Base-by-base conservation (phyloP, 345 rosid species). In the Brassica juncea region DNA sequence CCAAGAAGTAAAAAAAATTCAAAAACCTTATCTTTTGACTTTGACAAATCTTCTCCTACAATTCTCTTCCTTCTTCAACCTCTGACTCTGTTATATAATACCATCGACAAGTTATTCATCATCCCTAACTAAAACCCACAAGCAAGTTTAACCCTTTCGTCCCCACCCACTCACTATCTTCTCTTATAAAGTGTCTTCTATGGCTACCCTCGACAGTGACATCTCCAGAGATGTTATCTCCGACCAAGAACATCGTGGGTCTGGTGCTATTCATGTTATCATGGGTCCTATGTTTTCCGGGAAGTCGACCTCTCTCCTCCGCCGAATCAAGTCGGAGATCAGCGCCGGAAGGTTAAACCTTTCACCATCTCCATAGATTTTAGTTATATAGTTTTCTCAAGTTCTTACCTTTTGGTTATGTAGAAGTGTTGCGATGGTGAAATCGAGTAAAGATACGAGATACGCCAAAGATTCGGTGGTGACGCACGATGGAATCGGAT, bases 281-380 rank as follows among this genome's bases (percentile, higher is more conserved):
- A 78, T 83, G 14, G 97, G 98, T 4, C 97, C 98, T 61, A 91
- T 95, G 98, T 95, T 95, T 28, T 91, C 98, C 9, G 98, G 99
- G 55, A 95, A 95, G 72, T 90, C 98, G 71, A 95, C 98, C 0
- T 89, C 95, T 5, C 96, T 95, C 30, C 97, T 95, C 81, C 97
- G 94, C 69, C 97, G 89, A n/a, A 84, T 91, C 85, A 86, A 78
- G 32, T 87, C 89, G 1, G 98, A 88, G 72, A 76, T 79, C 83
- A 78, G 63, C 80, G 67, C 54, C 34, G 98, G 97, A 82, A 86
- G 92, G 97, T 92, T 60, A 8, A 1, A 9, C 0, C 0, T 5
- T 12, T 9, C n/a, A 60, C 34, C 12, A 60, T 25, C 15, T 21
- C 14, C 39, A 5, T 25, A n/a, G 0, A 12, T 3, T 63, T 34